Percentiles rank a stretch among this genome's conserved stretches.
phyloP scores from a whole-genome alignment of 257 asterid species.

The Gentiana straminea region DNA sequence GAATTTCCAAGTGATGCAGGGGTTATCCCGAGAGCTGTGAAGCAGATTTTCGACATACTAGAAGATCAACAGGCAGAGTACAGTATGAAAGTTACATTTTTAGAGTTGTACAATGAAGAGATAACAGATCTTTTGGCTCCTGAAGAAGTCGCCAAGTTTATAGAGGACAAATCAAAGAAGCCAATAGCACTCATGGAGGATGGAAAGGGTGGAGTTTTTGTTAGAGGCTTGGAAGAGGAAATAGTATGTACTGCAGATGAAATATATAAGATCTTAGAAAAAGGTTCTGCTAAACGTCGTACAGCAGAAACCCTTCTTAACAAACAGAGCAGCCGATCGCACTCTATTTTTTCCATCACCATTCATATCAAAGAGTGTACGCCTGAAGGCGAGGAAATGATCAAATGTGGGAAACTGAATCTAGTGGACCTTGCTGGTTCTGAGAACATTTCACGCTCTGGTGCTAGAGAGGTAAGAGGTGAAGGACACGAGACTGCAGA shows the following conservation, averaged over 20 bases:
- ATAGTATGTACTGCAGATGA: conserved; percentile 88
- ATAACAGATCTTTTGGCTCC: conserved; percentile 91
- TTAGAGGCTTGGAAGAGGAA: conserved; percentile 97
- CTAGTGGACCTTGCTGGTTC: conserved; percentile 99
- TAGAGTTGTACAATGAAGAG: conserved; percentile 95
- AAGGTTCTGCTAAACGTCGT: conserved; percentile 96
- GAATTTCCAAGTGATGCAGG: conserved; percentile 97
- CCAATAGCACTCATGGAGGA: conserved; percentile 98
- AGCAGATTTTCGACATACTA: conserved; percentile 80
- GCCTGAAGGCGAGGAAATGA: conserved; percentile 98
- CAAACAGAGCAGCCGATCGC: conserved; percentile 99
- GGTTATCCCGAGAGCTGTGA: conserved; percentile 96
- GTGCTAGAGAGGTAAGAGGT: conserved; percentile 87
- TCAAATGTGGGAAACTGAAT: conserved; percentile 93
- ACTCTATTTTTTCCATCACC: conserved; percentile 87
- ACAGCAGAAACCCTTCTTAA: conserved; percentile 98
- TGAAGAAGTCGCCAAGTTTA: conserved; percentile 61
- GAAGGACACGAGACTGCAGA: conserved; percentile 5
- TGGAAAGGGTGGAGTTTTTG: conserved; percentile 95
- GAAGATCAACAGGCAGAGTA: conserved; percentile 94
- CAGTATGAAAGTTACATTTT: conserved; percentile 85
- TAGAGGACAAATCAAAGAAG: conserved; percentile 85
- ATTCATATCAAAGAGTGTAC: conserved; percentile 96
- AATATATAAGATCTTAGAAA: conserved; percentile 80
- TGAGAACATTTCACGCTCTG: conserved; percentile 95